Evolutionary conservation across 306 rosid genomes (phyloP).

Genomic region (Prunus davidiana): DNA sequence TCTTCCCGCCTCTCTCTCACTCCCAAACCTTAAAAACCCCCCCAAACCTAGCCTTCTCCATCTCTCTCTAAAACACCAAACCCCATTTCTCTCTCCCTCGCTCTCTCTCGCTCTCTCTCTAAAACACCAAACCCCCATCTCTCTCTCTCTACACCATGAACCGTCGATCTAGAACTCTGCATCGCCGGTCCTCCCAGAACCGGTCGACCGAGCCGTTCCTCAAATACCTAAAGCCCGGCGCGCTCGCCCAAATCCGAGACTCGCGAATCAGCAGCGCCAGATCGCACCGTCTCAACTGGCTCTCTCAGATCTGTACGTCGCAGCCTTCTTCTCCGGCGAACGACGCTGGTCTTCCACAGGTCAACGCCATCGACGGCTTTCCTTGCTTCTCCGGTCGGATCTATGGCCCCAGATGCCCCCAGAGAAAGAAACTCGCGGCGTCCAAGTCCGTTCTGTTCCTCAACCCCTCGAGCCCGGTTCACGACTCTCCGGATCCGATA

Average conservation of each 20-base stretch:
- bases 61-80: not conserved
- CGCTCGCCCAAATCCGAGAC: constrained; percentile 84
- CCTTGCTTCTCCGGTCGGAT: constrained; percentile 52
- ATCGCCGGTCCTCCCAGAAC: constrained; percentile 18
- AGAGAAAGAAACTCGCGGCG: constrained; percentile 72
- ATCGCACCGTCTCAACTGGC: constrained; percentile 37
- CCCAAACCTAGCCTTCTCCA: not conserved
- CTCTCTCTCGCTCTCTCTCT: not conserved
- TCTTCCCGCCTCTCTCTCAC: constrained; percentile 45
- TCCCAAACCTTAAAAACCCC: constrained; percentile 26
- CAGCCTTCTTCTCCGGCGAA: constrained; percentile 29
- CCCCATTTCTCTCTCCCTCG: not conserved
- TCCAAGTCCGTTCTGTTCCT: constrained; percentile 48
- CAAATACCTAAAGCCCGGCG: constrained; percentile 83
- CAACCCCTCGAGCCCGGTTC: constrained; percentile 29
- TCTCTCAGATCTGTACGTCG: constrained; percentile 39
- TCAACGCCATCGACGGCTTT: constrained; percentile 27
- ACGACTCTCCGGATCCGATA: constrained; percentile 52
- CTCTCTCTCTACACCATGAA: constrained; percentile 42
- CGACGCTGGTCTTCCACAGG: constrained; percentile 17
- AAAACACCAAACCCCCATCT: not conserved
- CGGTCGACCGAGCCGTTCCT: constrained; percentile 42
- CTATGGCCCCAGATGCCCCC: constrained; percentile 62
- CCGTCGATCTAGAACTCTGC: constrained; percentile 33
- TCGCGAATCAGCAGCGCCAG: constrained; percentile 70